A percentile compares a stretch with the other conserved stretches of the same genome.
These are phyloP conservation scores for Neofusicoccum laricinum DNA, from an alignment of 2,329 filamentous ascomycete genomes.

Conservation along the genomic window DNA sequence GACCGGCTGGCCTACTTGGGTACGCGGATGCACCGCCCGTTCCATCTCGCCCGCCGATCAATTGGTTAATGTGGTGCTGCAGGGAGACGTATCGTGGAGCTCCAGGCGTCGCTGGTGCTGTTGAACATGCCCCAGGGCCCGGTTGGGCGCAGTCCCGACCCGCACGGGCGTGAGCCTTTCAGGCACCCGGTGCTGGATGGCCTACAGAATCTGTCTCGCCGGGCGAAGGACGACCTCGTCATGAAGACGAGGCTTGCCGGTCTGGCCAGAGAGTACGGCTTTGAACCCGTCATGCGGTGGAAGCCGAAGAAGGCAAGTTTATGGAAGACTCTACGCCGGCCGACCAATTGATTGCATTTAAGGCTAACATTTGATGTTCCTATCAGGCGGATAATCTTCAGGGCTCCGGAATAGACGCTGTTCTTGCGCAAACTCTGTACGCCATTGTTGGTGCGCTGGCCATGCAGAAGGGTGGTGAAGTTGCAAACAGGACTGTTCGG, in stretches of 20 bases:
- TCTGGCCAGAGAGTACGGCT: conserved; percentile 67
- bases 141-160: conserved; percentile 22
- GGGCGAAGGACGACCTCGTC: conserved; percentile 60
- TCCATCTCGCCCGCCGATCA: not conserved
- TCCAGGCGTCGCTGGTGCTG: conserved; percentile 64
- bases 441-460: conserved; percentile 85
- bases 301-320: conserved; percentile 72
- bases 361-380: not conserved
- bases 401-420: conserved; percentile 69
- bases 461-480: conserved; percentile 79
- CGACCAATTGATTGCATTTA: not conserved
- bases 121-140: conserved; percentile 45
- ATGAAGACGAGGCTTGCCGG: conserved; percentile 63
- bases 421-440: conserved; percentile 75
- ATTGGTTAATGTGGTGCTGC: conserved; percentile 21
- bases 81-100: conserved; percentile 63
- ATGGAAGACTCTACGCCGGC: not conserved
- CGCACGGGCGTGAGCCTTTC: conserved; percentile 61
- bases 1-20: conserved; percentile 87
- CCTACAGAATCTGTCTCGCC: conserved; percentile 67
- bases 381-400: conserved; percentile 63
- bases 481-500: conserved; percentile 70
- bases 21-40: conserved; percentile 41
- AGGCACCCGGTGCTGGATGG: conserved; percentile 67
- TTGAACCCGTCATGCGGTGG: conserved; percentile 80